A percentile compares a stretch with the other conserved stretches of the same genome.
Evolutionary conservation across 1,284 basidiomycete genomes (phyloP).

Genomic region (Ustilago tritici): DNA sequence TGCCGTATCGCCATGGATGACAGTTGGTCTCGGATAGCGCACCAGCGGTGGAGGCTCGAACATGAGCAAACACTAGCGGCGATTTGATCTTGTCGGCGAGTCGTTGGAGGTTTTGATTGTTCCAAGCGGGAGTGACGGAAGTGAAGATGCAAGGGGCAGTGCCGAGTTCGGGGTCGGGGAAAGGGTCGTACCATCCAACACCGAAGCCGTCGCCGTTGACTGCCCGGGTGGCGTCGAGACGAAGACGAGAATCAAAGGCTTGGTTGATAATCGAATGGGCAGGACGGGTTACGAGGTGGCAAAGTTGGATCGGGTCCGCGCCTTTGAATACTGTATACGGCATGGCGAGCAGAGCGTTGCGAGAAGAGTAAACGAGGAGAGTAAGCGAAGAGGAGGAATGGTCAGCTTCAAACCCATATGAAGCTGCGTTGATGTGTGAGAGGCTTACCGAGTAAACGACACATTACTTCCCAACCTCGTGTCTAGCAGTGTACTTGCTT

Average conservation of each 20-base stretch:
- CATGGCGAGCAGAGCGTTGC: slow-evolving; percentile 5
- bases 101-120: slow-evolving; percentile 64
- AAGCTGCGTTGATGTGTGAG: not conserved
- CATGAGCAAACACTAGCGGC: slow-evolving; percentile 65
- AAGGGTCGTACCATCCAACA: slow-evolving; percentile 78
- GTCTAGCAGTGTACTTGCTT: not conserved
- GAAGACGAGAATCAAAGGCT: slow-evolving; percentile 64
- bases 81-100: slow-evolving; percentile 67
- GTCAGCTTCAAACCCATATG: not conserved
- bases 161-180: slow-evolving; percentile 47
- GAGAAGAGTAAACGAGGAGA: not conserved
- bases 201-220: slow-evolving; percentile 89
- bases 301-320: slow-evolving; percentile 54
- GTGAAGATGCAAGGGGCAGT: slow-evolving; percentile 89
- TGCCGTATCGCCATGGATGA: slow-evolving; percentile 65
- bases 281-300: slow-evolving; percentile 85
- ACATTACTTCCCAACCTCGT: not conserved
- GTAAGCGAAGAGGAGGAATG: not conserved
- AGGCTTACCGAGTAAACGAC: not conserved
- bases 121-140: slow-evolving; percentile 79
- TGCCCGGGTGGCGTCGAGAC: slow-evolving; percentile 70
- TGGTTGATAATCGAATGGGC: slow-evolving; percentile 83
- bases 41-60: slow-evolving; percentile 61
- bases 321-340: slow-evolving; percentile 63
- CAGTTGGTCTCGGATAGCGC: slow-evolving; percentile 66